A percentile compares a stretch with the other conserved stretches of the same genome.
phyloP scores from a whole-genome alignment of 331 rosid genomes.

The Acacia concinna region DNA sequence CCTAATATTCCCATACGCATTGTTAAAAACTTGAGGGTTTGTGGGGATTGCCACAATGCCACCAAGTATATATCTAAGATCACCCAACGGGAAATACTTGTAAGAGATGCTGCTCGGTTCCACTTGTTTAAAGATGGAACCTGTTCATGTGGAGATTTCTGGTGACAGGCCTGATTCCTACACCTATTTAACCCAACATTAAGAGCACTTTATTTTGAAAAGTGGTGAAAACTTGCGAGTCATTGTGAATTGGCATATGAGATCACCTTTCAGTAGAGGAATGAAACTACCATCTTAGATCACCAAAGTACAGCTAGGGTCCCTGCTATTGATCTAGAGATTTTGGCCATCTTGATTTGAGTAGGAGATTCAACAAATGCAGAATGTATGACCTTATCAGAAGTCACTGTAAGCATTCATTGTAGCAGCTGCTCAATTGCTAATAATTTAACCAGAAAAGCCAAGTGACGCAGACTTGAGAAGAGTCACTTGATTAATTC shows the following conservation, averaged over 20 bases:
- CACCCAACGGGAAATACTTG: constrained; percentile 18
- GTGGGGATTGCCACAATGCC: constrained; percentile 65
- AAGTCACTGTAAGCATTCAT: not conserved
- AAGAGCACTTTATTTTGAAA: not conserved
- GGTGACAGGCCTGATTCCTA: not conserved
- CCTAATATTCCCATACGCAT: constrained; percentile 49
- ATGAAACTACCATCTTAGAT: not conserved
- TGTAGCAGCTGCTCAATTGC: constrained; percentile 1
- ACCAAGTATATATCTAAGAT: constrained; percentile 16
- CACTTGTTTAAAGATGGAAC: constrained; percentile 24
- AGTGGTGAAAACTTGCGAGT: not conserved
- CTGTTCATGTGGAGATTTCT: constrained; percentile 18
- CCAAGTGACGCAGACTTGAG: not conserved
- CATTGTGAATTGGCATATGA: not conserved
- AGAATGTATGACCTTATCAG: not conserved
- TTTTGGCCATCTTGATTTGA: not conserved
- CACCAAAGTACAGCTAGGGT: not conserved
- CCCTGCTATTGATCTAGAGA: not conserved
- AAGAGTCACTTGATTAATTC: not conserved
- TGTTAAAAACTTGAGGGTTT: constrained; percentile 62
- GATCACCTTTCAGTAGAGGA: not conserved
- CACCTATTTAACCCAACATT: not conserved
- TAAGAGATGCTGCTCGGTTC: constrained; percentile 16
- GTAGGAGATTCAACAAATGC: not conserved
- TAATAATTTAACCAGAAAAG: not conserved